Evolutionary conservation across 2,329 filamentous ascomycete genomes (phyloP), one percentile per base, ranked within the genome.

Genomic region (Zymoseptoria brevis): DNA sequence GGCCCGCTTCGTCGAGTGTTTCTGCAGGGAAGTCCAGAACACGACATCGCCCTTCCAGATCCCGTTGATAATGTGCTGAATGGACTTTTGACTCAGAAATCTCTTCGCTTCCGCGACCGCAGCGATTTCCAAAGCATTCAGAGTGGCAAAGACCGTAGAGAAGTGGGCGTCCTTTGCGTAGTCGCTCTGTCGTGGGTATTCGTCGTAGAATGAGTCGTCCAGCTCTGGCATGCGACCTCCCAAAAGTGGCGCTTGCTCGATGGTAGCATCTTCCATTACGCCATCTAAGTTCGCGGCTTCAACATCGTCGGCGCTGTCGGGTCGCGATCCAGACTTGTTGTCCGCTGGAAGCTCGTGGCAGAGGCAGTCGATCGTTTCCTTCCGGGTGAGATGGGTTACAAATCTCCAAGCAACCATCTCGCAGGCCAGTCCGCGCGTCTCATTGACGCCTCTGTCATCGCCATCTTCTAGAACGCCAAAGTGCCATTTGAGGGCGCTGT

Each of bases 51-150:
- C 90, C 51, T 86, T 85, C 90, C 90, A 95, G 57, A 96, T 89
- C 54, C 88, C 88, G 52, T 88, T 87, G 62, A 96, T 84, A 64
- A 95, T 88, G 68, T 87, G 88, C 71, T 96, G 90, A 9, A 95
- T 87, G 2, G 89, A 83, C 60, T 82, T 81, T 72, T 95, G 90
- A 69, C 87, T 87, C 41, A 96, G 80, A 66, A 96, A 95, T 52
- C 88, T 88, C 75, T 96, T 96, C 29, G 89, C 89, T 60, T 89
- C 82, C 11, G 87, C 87, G 19, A 95, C 85, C 52, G 87, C 86
- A 24, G 90, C 90, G 68, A 96, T 92, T 71, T 96, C 90, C 16
- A 97, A 80, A 1, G 90, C 90, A 71, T 94, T 96, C 53, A 96
- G 79, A 19, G 87, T 86, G 41, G 85, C 84, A 71, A 96, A 96